Evolutionary conservation across 805 yeast genomes (phyloP).

Genomic region (Zygosaccharomyces rouxii): DNA sequence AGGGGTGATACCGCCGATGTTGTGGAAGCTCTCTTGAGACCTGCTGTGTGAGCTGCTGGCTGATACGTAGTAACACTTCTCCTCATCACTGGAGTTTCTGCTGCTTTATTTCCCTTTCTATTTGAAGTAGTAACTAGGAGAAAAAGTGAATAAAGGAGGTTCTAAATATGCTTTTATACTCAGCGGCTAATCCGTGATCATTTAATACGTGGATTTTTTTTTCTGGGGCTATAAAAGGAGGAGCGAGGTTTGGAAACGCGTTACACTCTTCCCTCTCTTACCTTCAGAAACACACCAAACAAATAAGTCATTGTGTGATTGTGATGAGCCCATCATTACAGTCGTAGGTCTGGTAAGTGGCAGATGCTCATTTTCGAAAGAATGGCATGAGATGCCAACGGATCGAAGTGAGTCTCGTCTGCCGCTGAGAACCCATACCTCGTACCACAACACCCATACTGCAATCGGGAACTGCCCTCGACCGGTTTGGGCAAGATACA

Average conservation of each 20-base stretch:
- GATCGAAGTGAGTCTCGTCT: background rate
- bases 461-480: background rate
- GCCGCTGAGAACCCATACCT: background rate
- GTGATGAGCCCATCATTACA: background rate
- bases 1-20: constrained; percentile 3
- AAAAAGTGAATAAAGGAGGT: too few relatives aligned
- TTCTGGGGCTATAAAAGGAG: background rate
- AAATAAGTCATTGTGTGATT: background rate
- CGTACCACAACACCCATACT: background rate
- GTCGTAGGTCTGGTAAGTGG: background rate
- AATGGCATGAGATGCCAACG: background rate
- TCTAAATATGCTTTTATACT: background rate
- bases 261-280: background rate
- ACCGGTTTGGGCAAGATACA: background rate
- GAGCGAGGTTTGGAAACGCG: background rate
- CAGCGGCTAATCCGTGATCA: constrained; percentile 3
- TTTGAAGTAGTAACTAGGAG: background rate
- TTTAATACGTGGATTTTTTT: background rate
- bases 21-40: constrained; percentile 9
- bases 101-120: background rate
- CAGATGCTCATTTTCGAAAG: background rate
- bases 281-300: background rate
- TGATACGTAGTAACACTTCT: constrained; percentile 8
- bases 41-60: background rate
- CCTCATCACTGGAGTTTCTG: constrained; percentile 3